Base-by-base conservation (phyloP, 2,329 filamentous ascomycete species). In the Fusarium sambucinum region DNA sequence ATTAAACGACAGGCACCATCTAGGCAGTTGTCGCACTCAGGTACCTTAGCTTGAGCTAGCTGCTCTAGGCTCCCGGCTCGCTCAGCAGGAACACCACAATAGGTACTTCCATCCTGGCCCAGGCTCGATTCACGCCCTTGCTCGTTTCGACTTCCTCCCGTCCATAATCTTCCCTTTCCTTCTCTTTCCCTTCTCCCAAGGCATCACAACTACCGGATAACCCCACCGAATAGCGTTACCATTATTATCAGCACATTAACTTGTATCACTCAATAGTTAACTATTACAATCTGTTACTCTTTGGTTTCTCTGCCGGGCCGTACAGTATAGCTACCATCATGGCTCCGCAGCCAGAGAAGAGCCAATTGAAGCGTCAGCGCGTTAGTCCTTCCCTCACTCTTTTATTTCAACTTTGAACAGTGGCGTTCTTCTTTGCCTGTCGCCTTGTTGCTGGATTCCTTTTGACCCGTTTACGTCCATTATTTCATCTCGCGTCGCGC, bases 301-400 rank as follows among this genome's bases (percentile, higher is more conserved):
- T 46, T 62, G 61, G 63, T 71, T 74, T 67, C 55, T 55, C 61
- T 69, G 55, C 60, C 61, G 68, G 54, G 67, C 69, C 54, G 71
- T 73, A 40, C 6, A 41, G 38, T 41, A 61, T 41, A 61, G 70
- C 70, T 68, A 74, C 71, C 68, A 74, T 70, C 69, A 89, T 89
- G 87, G 81, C 87, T 80, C 84, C 89, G 80, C 82, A 84, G 74
- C 78, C 80, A 70, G 91, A 96, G 81, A 92, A 92, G 83, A 94
- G 90, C 83, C 91, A 92, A 82, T 88, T 96, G 82, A 97, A 97
- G 85, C 90, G 93, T 77, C 87, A 84, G 73, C 87, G 90, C 79
- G 93, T 96, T 84, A 77, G 87, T 83, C 62, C 66, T 78, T 64
- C 72, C 60, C 55, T 52, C 42, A 42, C 27, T 53, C 55, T 52